Conservation (phyloP, 2,329 filamentous ascomycete species). For the Aureobasidium sp. region DNA sequence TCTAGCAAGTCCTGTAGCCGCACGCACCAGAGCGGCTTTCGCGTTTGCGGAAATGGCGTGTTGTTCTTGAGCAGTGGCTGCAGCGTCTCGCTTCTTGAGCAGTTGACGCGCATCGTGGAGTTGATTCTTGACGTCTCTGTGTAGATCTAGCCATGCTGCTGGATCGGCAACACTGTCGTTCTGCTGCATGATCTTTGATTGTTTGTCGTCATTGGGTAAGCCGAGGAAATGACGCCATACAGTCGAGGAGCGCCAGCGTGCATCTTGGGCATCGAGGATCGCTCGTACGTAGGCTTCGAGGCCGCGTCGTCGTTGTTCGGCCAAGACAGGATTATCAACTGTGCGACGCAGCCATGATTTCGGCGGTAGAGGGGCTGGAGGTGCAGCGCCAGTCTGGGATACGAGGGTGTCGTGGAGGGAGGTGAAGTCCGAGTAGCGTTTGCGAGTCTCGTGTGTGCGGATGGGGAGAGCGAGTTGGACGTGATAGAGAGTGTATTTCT, state of each 20-base stretch:
- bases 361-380: slow-evolving; percentile 60
- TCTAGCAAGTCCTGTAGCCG: slow-evolving; percentile 55
- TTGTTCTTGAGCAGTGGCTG: slow-evolving; percentile 51
- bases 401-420: slow-evolving; percentile 58
- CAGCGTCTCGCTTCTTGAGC: slow-evolving; percentile 62
- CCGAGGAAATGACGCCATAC: slow-evolving; percentile 69
- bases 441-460: slow-evolving; percentile 66
- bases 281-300: slow-evolving; percentile 66
- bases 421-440: slow-evolving; percentile 76
- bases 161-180: slow-evolving; percentile 37
- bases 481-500: slow-evolving; percentile 71
- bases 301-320: slow-evolving; percentile 60
- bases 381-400: slow-evolving; percentile 53
- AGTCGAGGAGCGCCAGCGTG: slow-evolving; percentile 65
- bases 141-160: slow-evolving; percentile 68
- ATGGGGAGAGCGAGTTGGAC: slow-evolving; percentile 70
- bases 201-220: slow-evolving; percentile 48
- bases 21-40: slow-evolving; percentile 65
- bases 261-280: slow-evolving; percentile 67
- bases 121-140: slow-evolving; percentile 64
- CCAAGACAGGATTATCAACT: slow-evolving; percentile 60
- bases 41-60: slow-evolving; percentile 60
- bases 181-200: slow-evolving; percentile 16
- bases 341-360: slow-evolving; percentile 76
- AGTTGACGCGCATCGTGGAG: slow-evolving; percentile 61